Evolutionary conservation across 2,329 filamentous ascomycete species (phyloP), one percentile per base, ranked within the genome.

Genomic region (Fusarium buharicum): DNA sequence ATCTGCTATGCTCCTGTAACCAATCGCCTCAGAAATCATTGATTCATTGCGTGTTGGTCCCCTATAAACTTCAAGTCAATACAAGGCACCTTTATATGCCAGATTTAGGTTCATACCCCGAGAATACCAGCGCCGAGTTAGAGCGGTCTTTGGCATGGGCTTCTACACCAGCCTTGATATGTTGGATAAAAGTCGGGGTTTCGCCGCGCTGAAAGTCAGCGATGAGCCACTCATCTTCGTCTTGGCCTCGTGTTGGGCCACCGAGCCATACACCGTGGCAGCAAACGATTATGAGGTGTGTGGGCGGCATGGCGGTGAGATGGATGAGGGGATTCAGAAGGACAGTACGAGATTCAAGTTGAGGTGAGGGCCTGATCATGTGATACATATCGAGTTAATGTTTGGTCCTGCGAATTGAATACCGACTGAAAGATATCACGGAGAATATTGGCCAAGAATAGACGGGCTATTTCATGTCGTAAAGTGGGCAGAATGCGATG

Each of bases 211-310:
- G 93, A 70, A 95, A 96, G 28, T 83, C 79, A 48, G 91, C 88
- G 14, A 96, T 88, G 27, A 92, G 80, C 88, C 89, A 91, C 72
- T 90, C 86, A 6, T 77, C 61, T 70, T 90, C 86, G 56, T 83
- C 77, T 17, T 72, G 61, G 30, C 87, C 87, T 2, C 75, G 74
- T 2, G 76, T 75, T 3, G 81, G 78, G 0, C 87, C 86, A 22
- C 87, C 87, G 13, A 81, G 76, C 82, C 90, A 96, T 55, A 94
- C 91, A 24, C 87, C 90, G 76, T 96, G 92, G 73, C 92, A 93
- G 79, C 92, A 95, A 46, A 96, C 89, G 43, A 96, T 78, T 47
- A 96, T 85, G 11, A 96, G 82, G 63, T 91, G 83, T 6, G 75
- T 75, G 24, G 78, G 76, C 0, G 61, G 37, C 30, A 55, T 57